Percentiles rank a stretch among this genome's conserved stretches.
phyloP scores from a whole-genome alignment of 192 early-diverging fungal genomes.

The Thamnidium elegans region DNA sequence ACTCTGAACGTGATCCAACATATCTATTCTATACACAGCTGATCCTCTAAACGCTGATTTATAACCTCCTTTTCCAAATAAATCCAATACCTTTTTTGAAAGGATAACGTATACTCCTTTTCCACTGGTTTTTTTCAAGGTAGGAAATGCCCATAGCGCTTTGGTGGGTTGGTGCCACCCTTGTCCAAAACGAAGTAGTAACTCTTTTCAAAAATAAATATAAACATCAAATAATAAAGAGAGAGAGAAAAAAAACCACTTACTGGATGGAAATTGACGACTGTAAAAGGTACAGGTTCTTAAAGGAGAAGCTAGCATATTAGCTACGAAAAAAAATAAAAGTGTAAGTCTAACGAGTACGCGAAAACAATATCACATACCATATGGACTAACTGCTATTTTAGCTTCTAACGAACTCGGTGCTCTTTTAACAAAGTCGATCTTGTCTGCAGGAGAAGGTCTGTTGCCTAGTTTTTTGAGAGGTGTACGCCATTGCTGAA shows the following conservation, averaged over 20 bases:
- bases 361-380: constrained; percentile 11
- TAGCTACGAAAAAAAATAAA: constrained; percentile 5
- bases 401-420: constrained; percentile 10
- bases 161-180: constrained; percentile 15
- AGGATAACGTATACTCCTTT: constrained; percentile 19
- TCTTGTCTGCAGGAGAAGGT: too few species aligned
- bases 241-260: background rate
- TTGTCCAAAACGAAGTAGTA: constrained; percentile 18
- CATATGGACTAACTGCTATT: constrained; percentile 21
- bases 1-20: constrained; percentile 4
- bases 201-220: background rate
- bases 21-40: constrained; percentile 16
- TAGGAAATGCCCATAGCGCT: constrained; percentile 18
- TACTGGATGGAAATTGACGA: constrained; percentile 19
- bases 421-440: too few species aligned
- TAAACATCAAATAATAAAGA: background rate
- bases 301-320: constrained; percentile 7
- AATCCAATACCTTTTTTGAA: background rate
- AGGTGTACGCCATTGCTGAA: too few species aligned
- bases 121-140: background rate
- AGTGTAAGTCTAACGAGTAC: background rate
- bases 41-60: background rate
- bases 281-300: constrained; percentile 12
- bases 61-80: constrained; percentile 11
- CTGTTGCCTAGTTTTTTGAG: too few species aligned